Evolutionary conservation across 768 basidiomycete genomes (phyloP), one percentile per base, ranked within the genome.

Genomic region (Suillus occidentalis): DNA sequence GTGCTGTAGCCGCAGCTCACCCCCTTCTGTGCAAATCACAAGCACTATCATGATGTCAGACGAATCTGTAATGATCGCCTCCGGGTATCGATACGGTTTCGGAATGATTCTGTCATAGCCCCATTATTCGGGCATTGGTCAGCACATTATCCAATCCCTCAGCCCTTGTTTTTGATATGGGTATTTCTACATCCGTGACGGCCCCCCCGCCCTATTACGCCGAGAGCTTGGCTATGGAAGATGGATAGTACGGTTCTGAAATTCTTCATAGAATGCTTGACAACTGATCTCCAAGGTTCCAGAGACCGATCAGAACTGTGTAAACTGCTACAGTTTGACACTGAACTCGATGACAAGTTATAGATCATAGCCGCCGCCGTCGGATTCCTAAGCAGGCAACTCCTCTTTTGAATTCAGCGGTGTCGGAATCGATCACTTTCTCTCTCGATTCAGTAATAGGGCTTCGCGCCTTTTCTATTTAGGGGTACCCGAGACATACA

Each of bases 401-500:
- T 39, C 57, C 56, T 28, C 57, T 28, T 58, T 39, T 40, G 22
- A 58, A 53, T 31, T 31, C 31, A 58, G 37, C 37, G 22, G 37
- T 58, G 57, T 42, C 28, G 20, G 9, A 63, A 6, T 34, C 56
- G 62, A 63, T 63, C 56, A 63, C 45, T 60, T 50, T 42, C 4
- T 3, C 13, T 36, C 42, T 49, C 14, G 34, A 63, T 57, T 47
- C 39, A 57, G 60, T 63, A 57, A 37, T 57, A 22, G 45, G 12
- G 36, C 62, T 31, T 66, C 69, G 66, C 58, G 64, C 63, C 59
- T 49, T 70, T 66, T 67, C 74, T 70, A 69, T 71, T 71, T 70
- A 74, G 74, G 75, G 69, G 71, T 31, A 10, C 36, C 57, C 65
- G 57, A 52, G 25, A 59, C n/a, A 49, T 31, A 67, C 20, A 31